phyloP scores from a whole-genome alignment of 202 grass and related monocot genomes.

The Setaria viridis region DNA sequence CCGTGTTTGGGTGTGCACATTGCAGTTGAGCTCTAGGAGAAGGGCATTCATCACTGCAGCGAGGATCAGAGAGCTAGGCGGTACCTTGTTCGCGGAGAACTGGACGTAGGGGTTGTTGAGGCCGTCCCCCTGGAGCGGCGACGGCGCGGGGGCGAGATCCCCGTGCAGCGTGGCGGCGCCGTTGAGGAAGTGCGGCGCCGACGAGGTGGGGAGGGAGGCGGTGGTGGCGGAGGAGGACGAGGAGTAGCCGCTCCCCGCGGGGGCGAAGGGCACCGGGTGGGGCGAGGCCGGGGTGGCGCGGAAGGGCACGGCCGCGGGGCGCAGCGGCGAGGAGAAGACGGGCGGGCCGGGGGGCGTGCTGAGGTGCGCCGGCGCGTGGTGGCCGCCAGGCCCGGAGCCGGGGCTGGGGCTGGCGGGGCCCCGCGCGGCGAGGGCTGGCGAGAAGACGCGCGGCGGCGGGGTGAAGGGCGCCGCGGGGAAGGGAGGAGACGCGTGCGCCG shows the following conservation, averaged over 20 bases:
- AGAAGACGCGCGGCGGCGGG: constrained; percentile 41
- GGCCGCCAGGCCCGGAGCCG: background rate
- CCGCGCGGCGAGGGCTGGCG: constrained; percentile 33
- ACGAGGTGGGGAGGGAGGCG: constrained; percentile 64
- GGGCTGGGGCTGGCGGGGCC: constrained; percentile 45
- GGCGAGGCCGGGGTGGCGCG: constrained; percentile 69
- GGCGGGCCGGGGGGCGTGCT: constrained; percentile 88
- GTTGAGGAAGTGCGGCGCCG: constrained; percentile 61
- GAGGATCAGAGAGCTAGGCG: background rate
- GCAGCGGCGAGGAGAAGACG: constrained; percentile 86
- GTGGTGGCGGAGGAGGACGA: constrained; percentile 41
- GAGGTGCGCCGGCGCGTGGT: constrained; percentile 49
- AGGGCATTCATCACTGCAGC: background rate
- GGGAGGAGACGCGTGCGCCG: constrained; percentile 63
- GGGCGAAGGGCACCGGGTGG: constrained; percentile 55
- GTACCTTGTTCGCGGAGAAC: constrained; percentile 95
- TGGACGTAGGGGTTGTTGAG: constrained; percentile 76
- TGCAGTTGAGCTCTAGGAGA: constrained; percentile 17
- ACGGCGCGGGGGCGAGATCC: constrained; percentile 41
- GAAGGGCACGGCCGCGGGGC: constrained; percentile 76
- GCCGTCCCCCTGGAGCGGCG: constrained; percentile 54
- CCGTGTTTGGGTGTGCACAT: background rate
- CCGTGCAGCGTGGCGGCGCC: constrained; percentile 58
- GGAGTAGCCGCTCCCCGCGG: constrained; percentile 37
- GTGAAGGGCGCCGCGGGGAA: constrained; percentile 56